Base-by-base conservation (phyloP, 257 asterid species). In the Mentha longifolia region DNA sequence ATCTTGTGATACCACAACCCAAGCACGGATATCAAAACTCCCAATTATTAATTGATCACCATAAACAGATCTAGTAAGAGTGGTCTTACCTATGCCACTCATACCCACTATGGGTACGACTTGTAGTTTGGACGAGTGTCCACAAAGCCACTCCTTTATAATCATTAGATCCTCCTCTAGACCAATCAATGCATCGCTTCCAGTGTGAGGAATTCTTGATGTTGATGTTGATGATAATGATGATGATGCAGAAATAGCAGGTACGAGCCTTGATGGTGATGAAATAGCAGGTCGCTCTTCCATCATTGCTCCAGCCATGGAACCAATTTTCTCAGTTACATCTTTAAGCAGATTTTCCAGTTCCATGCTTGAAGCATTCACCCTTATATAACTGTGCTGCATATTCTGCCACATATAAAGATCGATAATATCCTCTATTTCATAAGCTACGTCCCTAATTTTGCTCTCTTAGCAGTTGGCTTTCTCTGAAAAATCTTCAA, bases 61-160 rank as follows among this genome's bases (percentile, higher is more conserved):
- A 13, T 22, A 56, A 55, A 16, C 58, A 41, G 16, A 15, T 57
- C 33, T 45, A 56, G 66, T 66, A 57, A 56, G 3, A 46, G 52
- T 15, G 7, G 52, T 46, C 52, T 46, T 46, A 14, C 52, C 52
- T 46, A 46, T 46, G 52, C 74, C 74, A 22, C 33, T 57, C 66
- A 56, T 39, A 4, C 74, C 75, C 9, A 45, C 42, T 3, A 70
- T 59, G 2, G 75, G 60, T 14, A 70, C 28, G 39, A 45, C 59
- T 45, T 58, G 37, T 1, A 70, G 68, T 3, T 59, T 71, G 39
- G 60, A 60, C 33, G 68, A 31, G 39, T 20, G 52, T 20, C 62
- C 69, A 49, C 61, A 33, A 13, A 71, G 42, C 54, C 62, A 28
- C 15, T 8, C 11, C 42, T 47, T 71, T 17, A 71, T 47, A 13